A percentile compares a stretch with the other conserved stretches of the same genome.
Evolutionary conservation across 768 basidiomycete genomes (phyloP).

Genomic region (Termitomyces sp.): DNA sequence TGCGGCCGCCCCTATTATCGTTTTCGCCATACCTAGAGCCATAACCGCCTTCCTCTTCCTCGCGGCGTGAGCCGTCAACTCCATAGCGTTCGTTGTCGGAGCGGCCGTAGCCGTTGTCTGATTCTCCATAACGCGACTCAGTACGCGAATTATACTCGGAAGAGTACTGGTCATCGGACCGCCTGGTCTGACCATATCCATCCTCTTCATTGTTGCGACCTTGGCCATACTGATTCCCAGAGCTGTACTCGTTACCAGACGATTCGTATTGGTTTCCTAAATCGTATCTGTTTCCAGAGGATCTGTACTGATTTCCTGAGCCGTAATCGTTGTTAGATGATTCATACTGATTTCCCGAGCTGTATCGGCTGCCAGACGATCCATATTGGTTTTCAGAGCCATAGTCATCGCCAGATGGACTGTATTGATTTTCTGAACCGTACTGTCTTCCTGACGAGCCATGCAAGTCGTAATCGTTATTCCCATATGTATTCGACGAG

Average conservation of each 20-base stretch:
- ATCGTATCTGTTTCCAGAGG: background rate
- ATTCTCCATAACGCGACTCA: background rate
- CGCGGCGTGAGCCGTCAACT: background rate
- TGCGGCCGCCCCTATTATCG: background rate
- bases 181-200: constrained; percentile 4
- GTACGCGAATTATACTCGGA: constrained; percentile 1
- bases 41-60: background rate
- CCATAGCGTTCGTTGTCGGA: background rate
- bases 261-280: background rate
- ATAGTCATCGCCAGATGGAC: background rate
- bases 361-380: constrained; percentile 6
- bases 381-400: background rate
- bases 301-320: constrained; percentile 4
- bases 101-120: background rate
- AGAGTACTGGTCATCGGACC: constrained; percentile 3
- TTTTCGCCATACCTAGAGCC: background rate
- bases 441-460: constrained; percentile 1
- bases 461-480: background rate
- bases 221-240: background rate
- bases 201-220: constrained; percentile 1
- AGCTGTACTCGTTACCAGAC: background rate
- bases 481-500: background rate
- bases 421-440: constrained; percentile 4
- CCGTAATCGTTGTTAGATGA: background rate
- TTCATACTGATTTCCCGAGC: constrained; percentile 1